phyloP scores from a whole-genome alignment of 2,329 filamentous ascomycete genomes.

The Cladophialophora bantiana region DNA sequence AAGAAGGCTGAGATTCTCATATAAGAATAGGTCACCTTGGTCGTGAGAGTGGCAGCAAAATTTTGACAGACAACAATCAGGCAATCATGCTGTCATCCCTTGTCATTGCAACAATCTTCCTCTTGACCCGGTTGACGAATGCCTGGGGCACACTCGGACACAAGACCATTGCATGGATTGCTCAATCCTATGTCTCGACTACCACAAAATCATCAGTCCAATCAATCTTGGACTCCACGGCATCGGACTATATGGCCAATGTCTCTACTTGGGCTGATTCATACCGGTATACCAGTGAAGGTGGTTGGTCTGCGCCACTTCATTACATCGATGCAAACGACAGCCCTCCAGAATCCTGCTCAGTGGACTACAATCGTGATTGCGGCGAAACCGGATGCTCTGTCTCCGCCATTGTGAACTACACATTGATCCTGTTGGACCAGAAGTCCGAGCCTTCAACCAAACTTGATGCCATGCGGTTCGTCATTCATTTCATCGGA shows the following conservation, averaged over 20 bases:
- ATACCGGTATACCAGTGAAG: conserved; percentile 58
- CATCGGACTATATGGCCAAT: conserved; percentile 57
- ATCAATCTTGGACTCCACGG: conserved; percentile 53
- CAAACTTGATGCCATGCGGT: conserved; percentile 52
- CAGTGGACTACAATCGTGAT: conserved; percentile 51
- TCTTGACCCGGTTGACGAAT: conserved; percentile 81
- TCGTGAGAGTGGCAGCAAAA: not conserved
- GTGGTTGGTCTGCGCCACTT: conserved; percentile 55
- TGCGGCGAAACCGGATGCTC: conserved; percentile 59
- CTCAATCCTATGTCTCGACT: conserved; percentile 56
- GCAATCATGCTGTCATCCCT: conserved; percentile 66
- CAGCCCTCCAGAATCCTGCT: conserved; percentile 31
- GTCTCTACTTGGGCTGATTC: conserved; percentile 63
- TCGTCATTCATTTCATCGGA: conserved; percentile 65
- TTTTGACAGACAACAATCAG: not conserved
- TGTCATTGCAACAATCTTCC: conserved; percentile 91
- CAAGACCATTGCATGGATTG: conserved; percentile 62
- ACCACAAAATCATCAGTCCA: conserved; percentile 55
- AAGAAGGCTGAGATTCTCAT: not conserved
- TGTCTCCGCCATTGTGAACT: conserved; percentile 61
- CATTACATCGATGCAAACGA: conserved; percentile 36
- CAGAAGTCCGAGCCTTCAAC: conserved; percentile 41
- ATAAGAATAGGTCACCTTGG: not conserved
- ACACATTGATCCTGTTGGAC: conserved; percentile 51
- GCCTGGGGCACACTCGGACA: conserved; percentile 63